Evolutionary conservation across 345 rosid genomes (phyloP).

Genomic region (Eucalyptus pauciflora): DNA sequence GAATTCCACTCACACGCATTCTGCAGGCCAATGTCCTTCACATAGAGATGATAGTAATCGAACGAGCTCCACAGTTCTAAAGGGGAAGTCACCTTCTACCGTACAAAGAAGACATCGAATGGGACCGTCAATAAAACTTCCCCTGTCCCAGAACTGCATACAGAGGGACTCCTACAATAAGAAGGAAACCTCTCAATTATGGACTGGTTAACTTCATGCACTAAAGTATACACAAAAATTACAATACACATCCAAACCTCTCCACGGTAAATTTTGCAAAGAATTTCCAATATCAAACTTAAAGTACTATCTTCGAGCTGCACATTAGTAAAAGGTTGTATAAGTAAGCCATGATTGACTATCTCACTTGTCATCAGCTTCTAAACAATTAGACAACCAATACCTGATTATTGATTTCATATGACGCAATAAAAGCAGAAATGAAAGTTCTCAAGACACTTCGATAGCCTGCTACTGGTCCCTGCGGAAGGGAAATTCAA

Average conservation of each 20-base stretch:
- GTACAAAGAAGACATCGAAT: slow-evolving; percentile 85
- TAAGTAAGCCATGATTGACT: neutral
- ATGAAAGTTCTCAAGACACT: slow-evolving; percentile 81
- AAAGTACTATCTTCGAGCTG: slow-evolving; percentile 66
- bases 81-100: slow-evolving; percentile 86
- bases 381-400: neutral
- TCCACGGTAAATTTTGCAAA: slow-evolving; percentile 78
- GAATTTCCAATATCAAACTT: slow-evolving; percentile 72
- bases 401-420: slow-evolving; percentile 87
- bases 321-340: neutral
- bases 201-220: neutral
- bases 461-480: slow-evolving; percentile 63
- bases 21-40: slow-evolving; percentile 97
- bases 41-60: slow-evolving; percentile 76
- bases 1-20: slow-evolving; percentile 69
- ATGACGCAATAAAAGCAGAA: slow-evolving; percentile 93
- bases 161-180: slow-evolving; percentile 82
- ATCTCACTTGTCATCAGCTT: neutral
- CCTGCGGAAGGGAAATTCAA: slow-evolving; percentile 24
- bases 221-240: neutral
- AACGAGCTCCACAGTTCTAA: slow-evolving; percentile 58
- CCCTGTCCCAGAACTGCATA: slow-evolving; percentile 91
- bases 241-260: slow-evolving; percentile 45
- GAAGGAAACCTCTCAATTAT: neutral
- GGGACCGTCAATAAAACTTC: slow-evolving; percentile 90